These are phyloP conservation scores for Ramaria sp. DNA, from an alignment of 768 basidiomycete genomes.

Conservation along the genomic window DNA sequence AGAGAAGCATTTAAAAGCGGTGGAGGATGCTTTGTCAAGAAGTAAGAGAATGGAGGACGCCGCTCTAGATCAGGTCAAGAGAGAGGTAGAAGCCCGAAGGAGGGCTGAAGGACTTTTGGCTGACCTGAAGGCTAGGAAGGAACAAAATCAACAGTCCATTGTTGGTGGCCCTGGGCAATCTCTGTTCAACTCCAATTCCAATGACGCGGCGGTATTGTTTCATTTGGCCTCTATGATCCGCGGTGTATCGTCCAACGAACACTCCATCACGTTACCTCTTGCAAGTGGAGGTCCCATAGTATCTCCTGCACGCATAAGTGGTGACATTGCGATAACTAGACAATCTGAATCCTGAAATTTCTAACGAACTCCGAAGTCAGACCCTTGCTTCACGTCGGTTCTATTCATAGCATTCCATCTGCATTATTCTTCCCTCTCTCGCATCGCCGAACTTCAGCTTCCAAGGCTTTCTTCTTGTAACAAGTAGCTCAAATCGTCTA, in stretches of 20 bases:
- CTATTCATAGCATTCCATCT: too few relatives aligned
- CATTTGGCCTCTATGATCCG: constrained; percentile 1
- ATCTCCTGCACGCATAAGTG: neutral
- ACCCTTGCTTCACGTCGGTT: too few relatives aligned
- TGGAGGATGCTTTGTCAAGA: constrained; percentile 4
- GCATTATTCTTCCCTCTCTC: too few relatives aligned
- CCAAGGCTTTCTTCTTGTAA: too few relatives aligned
- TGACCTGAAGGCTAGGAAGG: neutral
- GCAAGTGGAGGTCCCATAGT: neutral
- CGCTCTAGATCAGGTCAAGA: constrained; percentile 4
- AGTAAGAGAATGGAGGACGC: constrained; percentile 10
- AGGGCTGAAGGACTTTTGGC: constrained; percentile 4
- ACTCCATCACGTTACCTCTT: neutral
- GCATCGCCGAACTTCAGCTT: too few relatives aligned
- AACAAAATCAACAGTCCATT: neutral
- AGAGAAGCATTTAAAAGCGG: constrained; percentile 1
- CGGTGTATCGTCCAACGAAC: neutral
- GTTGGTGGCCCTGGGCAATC: neutral
- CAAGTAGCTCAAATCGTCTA: too few relatives aligned
- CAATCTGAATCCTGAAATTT: neutral
- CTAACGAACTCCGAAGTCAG: neutral
- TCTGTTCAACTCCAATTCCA: neutral
- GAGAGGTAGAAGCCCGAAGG: constrained; percentile 5
- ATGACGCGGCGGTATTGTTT: neutral
- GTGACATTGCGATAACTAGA: neutral